Percentiles rank a stretch among this genome's conserved stretches.
These are phyloP conservation scores for Solanum phureja DNA, from an alignment of 257 asterid genomes.

Conservation along the genomic window DNA sequence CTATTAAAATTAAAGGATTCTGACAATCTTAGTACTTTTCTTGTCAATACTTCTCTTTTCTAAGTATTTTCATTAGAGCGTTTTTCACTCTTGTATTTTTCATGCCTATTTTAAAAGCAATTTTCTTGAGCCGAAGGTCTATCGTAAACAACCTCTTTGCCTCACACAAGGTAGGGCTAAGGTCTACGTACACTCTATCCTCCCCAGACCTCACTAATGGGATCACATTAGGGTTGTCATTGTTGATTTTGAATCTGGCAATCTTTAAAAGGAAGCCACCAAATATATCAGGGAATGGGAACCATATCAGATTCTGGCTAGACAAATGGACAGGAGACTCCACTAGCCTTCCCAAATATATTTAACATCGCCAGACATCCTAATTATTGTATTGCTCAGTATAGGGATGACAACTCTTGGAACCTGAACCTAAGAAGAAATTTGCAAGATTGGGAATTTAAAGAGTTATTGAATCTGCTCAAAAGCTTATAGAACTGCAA, in stretches of 20 bases:
- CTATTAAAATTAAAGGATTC: not conserved
- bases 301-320: too few species aligned
- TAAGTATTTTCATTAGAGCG: not conserved
- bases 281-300: too few species aligned
- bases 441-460: too few species aligned
- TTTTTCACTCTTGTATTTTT: not conserved
- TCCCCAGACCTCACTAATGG: not conserved
- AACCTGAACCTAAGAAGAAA: too few species aligned
- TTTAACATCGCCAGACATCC: too few species aligned
- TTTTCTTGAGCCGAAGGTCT: not conserved
- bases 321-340: too few species aligned
- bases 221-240: not conserved
- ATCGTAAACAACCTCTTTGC: not conserved
- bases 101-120: not conserved
- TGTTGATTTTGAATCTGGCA: not conserved
- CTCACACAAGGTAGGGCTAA: not conserved
- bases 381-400: too few species aligned
- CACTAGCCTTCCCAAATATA: too few species aligned
- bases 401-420: too few species aligned
- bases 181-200: not conserved
- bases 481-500: too few species aligned
- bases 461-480: too few species aligned
- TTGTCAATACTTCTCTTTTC: not conserved
- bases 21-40: not conserved
- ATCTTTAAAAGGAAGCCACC: not conserved